Conservation (phyloP, 805 yeast genomes). For the Wickerhamomyces mucosus region DNA sequence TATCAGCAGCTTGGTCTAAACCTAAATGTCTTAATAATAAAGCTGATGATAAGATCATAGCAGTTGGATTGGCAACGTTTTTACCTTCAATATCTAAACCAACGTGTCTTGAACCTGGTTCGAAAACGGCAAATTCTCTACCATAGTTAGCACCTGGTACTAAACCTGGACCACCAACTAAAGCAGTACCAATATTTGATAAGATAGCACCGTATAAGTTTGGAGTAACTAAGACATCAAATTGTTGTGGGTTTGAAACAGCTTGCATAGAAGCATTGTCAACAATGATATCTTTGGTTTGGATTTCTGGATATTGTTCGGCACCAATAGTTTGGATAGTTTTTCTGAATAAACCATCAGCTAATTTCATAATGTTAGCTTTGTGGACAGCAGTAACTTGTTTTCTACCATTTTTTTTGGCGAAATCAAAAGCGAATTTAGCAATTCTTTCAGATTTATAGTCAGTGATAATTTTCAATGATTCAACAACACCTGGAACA, state of each 20-base stretch:
- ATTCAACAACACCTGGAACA: constrained; percentile 96
- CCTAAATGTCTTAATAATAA: constrained; percentile 95
- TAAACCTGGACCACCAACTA: constrained; percentile 95
- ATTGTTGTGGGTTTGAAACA: constrained; percentile 95
- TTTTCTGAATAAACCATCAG: constrained; percentile 95
- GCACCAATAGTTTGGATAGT: constrained; percentile 83
- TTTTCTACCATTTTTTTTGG: constrained; percentile 84
- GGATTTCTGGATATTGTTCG: constrained; percentile 75
- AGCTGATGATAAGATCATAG: constrained; percentile 85
- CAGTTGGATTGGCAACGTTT: constrained; percentile 96
- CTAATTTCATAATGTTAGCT: constrained; percentile 98
- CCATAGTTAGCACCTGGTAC: constrained; percentile 99
- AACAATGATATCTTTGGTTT: constrained; percentile 87
- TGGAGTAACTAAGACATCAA: constrained; percentile 96
- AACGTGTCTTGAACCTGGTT: constrained; percentile 99
- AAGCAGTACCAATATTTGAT: constrained; percentile 96
- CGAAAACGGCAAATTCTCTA: constrained; percentile 94
- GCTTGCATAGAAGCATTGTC: constrained; percentile 99
- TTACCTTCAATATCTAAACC: constrained; percentile 94
- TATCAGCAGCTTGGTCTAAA: constrained; percentile 73
- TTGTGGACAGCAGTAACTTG: constrained; percentile 95
- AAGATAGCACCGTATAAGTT: constrained; percentile 96
- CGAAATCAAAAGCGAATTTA: constrained; percentile 94
- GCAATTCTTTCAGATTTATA: constrained; percentile 95
- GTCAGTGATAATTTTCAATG: constrained; percentile 89